These are phyloP conservation scores for Peronospora farinosa DNA, from an alignment of 352 stramenopile species.

Conservation along the genomic window DNA sequence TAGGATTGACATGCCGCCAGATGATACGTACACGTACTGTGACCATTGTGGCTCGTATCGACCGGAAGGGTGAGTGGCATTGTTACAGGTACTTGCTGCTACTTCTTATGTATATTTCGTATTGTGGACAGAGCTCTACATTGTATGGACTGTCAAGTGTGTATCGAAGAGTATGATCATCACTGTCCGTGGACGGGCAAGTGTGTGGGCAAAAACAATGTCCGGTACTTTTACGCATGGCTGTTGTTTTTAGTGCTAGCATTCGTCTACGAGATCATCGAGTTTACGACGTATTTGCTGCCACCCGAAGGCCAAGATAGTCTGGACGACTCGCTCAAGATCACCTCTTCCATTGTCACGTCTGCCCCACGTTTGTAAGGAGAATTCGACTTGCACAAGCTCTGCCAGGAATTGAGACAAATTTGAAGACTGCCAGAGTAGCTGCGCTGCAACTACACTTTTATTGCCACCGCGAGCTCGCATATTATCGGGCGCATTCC, in stretches of 20 bases:
- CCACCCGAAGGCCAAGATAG: slow-evolving; percentile 42
- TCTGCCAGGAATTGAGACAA: no score
- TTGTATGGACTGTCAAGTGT: slow-evolving; percentile 85
- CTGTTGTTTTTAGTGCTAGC: slow-evolving; percentile 79
- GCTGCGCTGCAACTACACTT: neutral
- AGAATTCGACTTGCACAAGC: slow-evolving; percentile 11
- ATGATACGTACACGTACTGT: slow-evolving; percentile 71
- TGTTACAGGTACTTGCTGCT: no score
- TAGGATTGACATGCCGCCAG: slow-evolving; percentile 31
- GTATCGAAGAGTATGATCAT: slow-evolving; percentile 86
- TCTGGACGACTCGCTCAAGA: slow-evolving; percentile 32
- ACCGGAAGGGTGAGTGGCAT: slow-evolving; percentile 45
- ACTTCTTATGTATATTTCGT: no score
- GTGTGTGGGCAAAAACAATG: slow-evolving; percentile 78
- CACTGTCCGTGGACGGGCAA: slow-evolving; percentile 92
- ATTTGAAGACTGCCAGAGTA: no score
- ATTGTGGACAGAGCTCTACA: slow-evolving; percentile 49
- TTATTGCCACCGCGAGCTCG: neutral
- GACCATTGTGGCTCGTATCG: slow-evolving; percentile 76
- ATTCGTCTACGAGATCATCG: slow-evolving; percentile 85
- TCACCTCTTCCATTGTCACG: slow-evolving; percentile 16
- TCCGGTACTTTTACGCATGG: slow-evolving; percentile 81
- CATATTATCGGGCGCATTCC: slow-evolving; percentile 1
- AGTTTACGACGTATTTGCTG: slow-evolving; percentile 82
- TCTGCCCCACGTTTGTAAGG: slow-evolving; percentile 15